Evolutionary conservation across 257 asterid genomes (phyloP).

Genomic region (Ligustrum vulgare): DNA sequence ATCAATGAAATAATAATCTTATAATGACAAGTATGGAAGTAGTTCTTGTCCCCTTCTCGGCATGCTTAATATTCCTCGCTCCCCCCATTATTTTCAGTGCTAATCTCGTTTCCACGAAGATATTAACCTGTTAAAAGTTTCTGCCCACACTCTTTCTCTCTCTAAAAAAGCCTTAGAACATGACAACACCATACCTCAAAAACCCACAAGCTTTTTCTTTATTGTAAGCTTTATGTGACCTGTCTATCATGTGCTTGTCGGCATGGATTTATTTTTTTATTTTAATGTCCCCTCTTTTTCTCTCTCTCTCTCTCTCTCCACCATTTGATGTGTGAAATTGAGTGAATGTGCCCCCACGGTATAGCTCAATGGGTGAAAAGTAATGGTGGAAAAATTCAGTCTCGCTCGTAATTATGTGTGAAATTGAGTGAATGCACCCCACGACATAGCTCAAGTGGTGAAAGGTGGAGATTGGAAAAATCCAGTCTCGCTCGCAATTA

Average conservation of each 20-base stretch:
- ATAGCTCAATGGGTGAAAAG: too few relatives aligned
- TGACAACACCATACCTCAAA: conserved; percentile 38
- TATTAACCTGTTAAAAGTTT: not conserved
- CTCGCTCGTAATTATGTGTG: too few relatives aligned
- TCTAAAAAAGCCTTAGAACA: conserved; percentile 17
- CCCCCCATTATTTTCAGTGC: conserved; percentile 31
- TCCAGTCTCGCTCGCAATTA: too few relatives aligned
- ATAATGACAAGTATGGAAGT: not conserved
- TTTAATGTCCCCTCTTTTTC: not conserved
- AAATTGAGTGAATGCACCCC: too few relatives aligned
- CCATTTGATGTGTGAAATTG: conserved; percentile 23
- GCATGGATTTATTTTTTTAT: not conserved
- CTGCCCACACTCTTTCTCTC: not conserved
- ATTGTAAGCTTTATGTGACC: conserved; percentile 38
- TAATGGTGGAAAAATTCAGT: too few relatives aligned
- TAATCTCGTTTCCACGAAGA: not conserved
- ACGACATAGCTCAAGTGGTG: too few relatives aligned
- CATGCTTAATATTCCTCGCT: conserved; percentile 3
- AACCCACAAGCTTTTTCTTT: conserved; percentile 32
- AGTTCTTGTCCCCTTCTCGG: conserved; percentile 4
- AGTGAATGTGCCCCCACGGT: too few relatives aligned
- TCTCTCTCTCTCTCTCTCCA: conserved; percentile 15
- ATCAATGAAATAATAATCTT: not conserved
- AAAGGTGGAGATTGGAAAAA: too few relatives aligned
- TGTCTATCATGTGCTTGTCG: conserved; percentile 58